Evolutionary conservation across 164 flowering plant species (phyloP).

Genomic region (Amborella trichopoda): DNA sequence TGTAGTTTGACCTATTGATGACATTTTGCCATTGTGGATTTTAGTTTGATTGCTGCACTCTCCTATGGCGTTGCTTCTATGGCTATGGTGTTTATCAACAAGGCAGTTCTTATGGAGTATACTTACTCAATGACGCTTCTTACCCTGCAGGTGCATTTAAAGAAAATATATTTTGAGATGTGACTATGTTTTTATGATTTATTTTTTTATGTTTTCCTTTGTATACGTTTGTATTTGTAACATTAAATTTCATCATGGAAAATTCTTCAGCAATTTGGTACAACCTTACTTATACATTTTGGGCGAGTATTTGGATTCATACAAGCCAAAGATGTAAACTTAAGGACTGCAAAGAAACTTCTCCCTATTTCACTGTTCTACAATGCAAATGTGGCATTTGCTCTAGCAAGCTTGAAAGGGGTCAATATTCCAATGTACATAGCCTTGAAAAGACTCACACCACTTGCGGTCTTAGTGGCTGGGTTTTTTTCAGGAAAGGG

Average conservation of each 20-base stretch:
- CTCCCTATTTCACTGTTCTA: conserved; percentile 77
- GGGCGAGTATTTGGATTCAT: conserved; percentile 74
- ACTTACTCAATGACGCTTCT: conserved; percentile 88
- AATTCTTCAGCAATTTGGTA: conserved; percentile 66
- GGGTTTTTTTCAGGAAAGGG: conserved; percentile 82
- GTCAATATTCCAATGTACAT: conserved; percentile 99
- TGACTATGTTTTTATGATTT: too few relatives aligned
- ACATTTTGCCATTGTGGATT: too few relatives aligned
- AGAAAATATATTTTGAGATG: too few relatives aligned
- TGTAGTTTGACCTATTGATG: too few relatives aligned
- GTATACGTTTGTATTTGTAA: not conserved
- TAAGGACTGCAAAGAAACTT: conserved; percentile 67
- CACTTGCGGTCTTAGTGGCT: conserved; percentile 91
- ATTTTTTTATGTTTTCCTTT: not conserved
- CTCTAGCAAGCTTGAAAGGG: conserved; percentile 96
- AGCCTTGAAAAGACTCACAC: conserved; percentile 96
- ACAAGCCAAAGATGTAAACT: conserved; percentile 38
- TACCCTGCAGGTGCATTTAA: conserved; percentile 73
- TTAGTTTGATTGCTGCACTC: conserved; percentile 67
- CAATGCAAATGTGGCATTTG: conserved; percentile 95
- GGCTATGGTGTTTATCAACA: conserved; percentile 98
- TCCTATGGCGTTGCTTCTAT: conserved; percentile 96
- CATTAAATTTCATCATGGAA: not conserved
- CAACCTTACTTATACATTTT: conserved; percentile 66
- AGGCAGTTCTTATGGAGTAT: conserved; percentile 90